A percentile compares a stretch with the other conserved stretches of the same genome.
Evolutionary conservation across 768 basidiomycete species (phyloP).

Genomic region (Amanita pseudoporphyria): DNA sequence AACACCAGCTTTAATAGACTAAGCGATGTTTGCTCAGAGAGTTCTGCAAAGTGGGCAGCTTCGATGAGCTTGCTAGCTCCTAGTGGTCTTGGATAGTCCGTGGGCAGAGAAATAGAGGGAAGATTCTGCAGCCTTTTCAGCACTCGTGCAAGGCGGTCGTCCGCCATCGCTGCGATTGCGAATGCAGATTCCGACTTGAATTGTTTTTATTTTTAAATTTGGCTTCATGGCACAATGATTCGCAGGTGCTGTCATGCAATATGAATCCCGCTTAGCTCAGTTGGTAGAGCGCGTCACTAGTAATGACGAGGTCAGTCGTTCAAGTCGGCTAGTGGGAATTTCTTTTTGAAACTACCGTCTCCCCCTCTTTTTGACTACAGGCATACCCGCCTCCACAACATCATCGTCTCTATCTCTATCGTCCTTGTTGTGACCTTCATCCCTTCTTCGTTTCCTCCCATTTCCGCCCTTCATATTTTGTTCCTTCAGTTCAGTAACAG

Average conservation of each 20-base stretch:
- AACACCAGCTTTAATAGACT: conserved; percentile 77
- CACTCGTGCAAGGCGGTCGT: conserved; percentile 44
- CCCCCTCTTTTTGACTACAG: conserved; percentile 42
- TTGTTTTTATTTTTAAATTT: not conserved
- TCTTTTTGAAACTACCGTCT: conserved; percentile 3
- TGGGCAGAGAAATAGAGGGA: conserved; percentile 87
- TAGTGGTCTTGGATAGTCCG: conserved; percentile 82
- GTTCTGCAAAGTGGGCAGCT: conserved; percentile 61
- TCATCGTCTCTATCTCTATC: conserved; percentile 91
- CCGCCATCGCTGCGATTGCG: conserved; percentile 25
- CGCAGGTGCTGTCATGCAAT: too few relatives aligned
- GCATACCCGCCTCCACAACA: conserved; percentile 84
- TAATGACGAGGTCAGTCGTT: conserved; percentile 29
- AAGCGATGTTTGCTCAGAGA: conserved; percentile 68
- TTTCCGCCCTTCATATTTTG: conserved; percentile 38
- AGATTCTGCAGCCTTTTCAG: conserved; percentile 63
- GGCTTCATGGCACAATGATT: not conserved
- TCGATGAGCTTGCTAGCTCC: conserved; percentile 74
- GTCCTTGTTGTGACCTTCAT: conserved; percentile 45
- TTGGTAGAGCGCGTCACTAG: conserved; percentile 50
- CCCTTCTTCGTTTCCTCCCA: conserved; percentile 33
- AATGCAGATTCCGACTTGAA: too few relatives aligned
- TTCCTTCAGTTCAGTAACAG: conserved; percentile 77
- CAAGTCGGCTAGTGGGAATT: conserved; percentile 24
- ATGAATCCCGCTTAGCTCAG: conserved; percentile 41